Percentiles rank a stretch among this genome's conserved stretches.
These are phyloP conservation scores for Alisma plantagoaquatica DNA, from an alignment of 106 monocot genomes.

Conservation along the genomic window DNA sequence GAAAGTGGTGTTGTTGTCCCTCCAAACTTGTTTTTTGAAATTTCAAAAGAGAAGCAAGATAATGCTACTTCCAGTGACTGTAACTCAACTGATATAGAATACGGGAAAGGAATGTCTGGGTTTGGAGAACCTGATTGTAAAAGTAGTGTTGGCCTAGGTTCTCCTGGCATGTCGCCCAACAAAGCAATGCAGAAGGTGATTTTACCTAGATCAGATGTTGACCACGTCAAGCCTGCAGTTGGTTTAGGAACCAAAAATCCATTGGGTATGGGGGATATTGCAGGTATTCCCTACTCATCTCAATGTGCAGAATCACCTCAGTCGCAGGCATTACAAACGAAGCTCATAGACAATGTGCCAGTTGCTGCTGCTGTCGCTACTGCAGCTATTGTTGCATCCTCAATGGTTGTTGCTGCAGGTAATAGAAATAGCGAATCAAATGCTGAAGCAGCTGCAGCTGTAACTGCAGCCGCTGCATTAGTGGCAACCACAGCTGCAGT, in stretches of 20 bases:
- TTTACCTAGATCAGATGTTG: constrained; percentile 10
- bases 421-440: constrained; percentile 41
- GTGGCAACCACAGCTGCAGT: constrained; percentile 63
- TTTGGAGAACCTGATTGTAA: neutral
- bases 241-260: constrained; percentile 25
- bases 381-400: constrained; percentile 66
- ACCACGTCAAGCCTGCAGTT: constrained; percentile 25
- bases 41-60: constrained; percentile 22
- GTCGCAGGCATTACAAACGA: constrained; percentile 18
- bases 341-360: constrained; percentile 34
- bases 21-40: constrained; percentile 49
- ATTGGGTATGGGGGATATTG: constrained; percentile 10
- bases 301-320: constrained; percentile 21
- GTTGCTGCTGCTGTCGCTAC: constrained; percentile 68
- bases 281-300: constrained; percentile 10
- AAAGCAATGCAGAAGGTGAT: constrained; percentile 1
- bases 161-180: neutral
- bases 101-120: neutral
- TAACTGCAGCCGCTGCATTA: constrained; percentile 27
- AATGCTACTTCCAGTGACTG: too few relatives aligned
- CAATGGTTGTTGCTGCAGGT: constrained; percentile 68
- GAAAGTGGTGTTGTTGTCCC: constrained; percentile 73
- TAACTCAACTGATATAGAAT: too few relatives aligned
- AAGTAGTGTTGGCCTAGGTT: neutral
- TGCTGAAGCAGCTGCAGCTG: constrained; percentile 37